Evolutionary conservation across 352 stramenopile genomes (phyloP), one percentile per base, ranked within the genome.

Genomic region (Phytophthora pistaciae): DNA sequence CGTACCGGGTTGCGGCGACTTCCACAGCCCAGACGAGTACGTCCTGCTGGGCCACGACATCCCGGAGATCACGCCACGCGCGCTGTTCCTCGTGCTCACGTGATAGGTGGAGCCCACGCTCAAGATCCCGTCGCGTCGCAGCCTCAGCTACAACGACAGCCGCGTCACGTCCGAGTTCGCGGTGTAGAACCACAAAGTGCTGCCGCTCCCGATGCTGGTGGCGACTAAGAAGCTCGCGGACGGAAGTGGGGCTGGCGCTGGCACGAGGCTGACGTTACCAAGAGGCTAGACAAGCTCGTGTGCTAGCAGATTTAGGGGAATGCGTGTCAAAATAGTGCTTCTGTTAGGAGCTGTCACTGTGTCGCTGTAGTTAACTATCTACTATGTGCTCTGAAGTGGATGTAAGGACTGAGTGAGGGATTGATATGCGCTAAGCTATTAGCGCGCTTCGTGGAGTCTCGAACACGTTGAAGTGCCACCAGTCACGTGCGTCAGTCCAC

Each of bases 51-150:
- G 87, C 16, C 92, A 95, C 50, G 80, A 72, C 5, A 70, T 95
- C 0, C 85, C 87, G 0, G 89, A 96, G 68, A 76, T 93, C 52
- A 68, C 94, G 25, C 87, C 89, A 0, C 90, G 84, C 61, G 68
- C 72, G 48, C 72, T 95, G n/a, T 96, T 96, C 62, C 66, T 96
- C 0, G 71, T 92, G 46, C 71, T 96, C 16, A 95, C 95, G 89
- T 94, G 84, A 85, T 80, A 96, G 31, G 87, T 95, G 36, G 86
- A 96, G 55, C 85, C 89, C 13, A 80, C 87, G 44, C 66, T 94
- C 33, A 78, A 90, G 60, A 82, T 94, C 48, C 83, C 82, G 31
- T 83, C 85, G 1, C 69, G 81, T 2, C 66, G 83, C 21, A 85
- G 80, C 36, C 79, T 85, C 36, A 91, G 82, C 42, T 77, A 84